These are phyloP conservation scores for Calonectria multiphialidica DNA, from an alignment of 2,329 filamentous ascomycete genomes.

Conservation along the genomic window DNA sequence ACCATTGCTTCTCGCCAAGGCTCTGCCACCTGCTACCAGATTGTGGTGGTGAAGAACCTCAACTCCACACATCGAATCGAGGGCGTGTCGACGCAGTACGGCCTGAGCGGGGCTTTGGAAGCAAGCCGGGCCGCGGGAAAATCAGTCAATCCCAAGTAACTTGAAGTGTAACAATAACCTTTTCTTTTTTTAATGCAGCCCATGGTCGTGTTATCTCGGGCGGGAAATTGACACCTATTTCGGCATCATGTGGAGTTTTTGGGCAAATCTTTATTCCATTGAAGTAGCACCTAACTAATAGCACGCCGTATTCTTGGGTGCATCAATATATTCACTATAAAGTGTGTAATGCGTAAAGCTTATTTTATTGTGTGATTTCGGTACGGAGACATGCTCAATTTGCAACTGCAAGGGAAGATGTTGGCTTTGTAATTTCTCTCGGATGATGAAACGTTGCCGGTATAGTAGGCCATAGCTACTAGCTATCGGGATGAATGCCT, in stretches of 20 bases:
- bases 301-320: no score
- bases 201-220: neutral
- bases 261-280: no score
- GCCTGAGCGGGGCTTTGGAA: slow-evolving; percentile 71
- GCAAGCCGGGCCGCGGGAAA: slow-evolving; percentile 47
- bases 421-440: no score
- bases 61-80: slow-evolving; percentile 87
- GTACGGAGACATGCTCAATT: no score
- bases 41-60: slow-evolving; percentile 89
- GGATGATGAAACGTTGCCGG: no score
- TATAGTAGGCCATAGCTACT: no score
- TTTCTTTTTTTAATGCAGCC: neutral
- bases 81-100: slow-evolving; percentile 77
- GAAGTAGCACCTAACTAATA: no score
- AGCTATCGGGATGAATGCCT: no score
- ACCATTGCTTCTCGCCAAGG: slow-evolving; percentile 89
- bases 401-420: no score
- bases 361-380: no score
- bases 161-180: neutral
- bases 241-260: neutral
- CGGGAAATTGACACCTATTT: neutral
- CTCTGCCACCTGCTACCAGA: slow-evolving; percentile 87
- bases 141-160: slow-evolving; percentile 24
- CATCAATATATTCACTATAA: no score
- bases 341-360: no score